Evolutionary conservation across 2,329 filamentous ascomycete genomes (phyloP).

Genomic region (Cephalotrichum gorgonifer): DNA sequence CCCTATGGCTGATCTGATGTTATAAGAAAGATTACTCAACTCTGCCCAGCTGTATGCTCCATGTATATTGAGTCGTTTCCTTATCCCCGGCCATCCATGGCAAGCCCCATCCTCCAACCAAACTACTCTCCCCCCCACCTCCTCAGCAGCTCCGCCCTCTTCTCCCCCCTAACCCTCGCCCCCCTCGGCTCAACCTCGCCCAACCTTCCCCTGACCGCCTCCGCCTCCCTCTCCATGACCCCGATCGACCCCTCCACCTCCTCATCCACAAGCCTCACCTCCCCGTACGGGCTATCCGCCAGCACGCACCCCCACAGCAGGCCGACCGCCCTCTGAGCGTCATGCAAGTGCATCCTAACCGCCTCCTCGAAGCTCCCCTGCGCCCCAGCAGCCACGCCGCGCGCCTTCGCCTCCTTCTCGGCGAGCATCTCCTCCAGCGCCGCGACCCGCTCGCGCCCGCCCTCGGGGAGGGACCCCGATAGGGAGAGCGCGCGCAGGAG

Average conservation of each 20-base stretch:
- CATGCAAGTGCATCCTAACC: constrained; percentile 30
- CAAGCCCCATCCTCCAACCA: neutral
- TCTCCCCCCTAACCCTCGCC: constrained; percentile 28
- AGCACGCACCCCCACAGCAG: constrained; percentile 40
- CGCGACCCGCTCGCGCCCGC: constrained; percentile 14
- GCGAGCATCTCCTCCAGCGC: constrained; percentile 23
- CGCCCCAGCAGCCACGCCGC: constrained; percentile 30
- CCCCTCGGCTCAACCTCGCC: constrained; percentile 24
- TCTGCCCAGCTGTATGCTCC: too few relatives aligned
- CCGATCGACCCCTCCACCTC: constrained; percentile 41
- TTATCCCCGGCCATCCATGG: neutral
- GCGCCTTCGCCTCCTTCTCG: constrained; percentile 30
- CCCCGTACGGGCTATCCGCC: constrained; percentile 37
- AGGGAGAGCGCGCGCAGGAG: constrained; percentile 39
- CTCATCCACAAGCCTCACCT: constrained; percentile 39
- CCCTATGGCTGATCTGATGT: too few relatives aligned
- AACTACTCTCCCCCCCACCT: constrained; percentile 22
- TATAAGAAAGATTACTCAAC: too few relatives aligned
- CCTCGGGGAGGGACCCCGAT: constrained; percentile 21
- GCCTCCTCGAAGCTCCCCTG: constrained; percentile 40
- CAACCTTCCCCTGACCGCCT: constrained; percentile 26
- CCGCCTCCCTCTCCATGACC: constrained; percentile 33
- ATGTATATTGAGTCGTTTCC: neutral
- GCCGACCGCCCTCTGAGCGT: constrained; percentile 36
- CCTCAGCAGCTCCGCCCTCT: constrained; percentile 36